phyloP scores from a whole-genome alignment of 2,329 filamentous ascomycete genomes.

The Colletotrichum simmondsii region DNA sequence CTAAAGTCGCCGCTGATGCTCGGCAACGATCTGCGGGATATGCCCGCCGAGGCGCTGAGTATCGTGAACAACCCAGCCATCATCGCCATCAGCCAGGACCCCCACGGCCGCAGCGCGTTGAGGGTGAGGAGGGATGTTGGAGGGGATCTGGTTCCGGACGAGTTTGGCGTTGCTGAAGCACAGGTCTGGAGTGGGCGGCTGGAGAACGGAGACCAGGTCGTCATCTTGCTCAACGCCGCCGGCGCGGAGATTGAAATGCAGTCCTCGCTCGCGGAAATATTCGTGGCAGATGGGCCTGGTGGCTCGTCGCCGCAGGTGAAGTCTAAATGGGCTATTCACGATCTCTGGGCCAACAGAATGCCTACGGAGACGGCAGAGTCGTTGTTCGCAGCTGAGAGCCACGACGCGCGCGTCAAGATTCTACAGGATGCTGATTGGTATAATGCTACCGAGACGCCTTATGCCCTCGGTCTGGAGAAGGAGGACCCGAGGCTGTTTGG shows the following conservation, averaged over 20 bases:
- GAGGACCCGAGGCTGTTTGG: conserved; percentile 37
- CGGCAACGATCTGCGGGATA: conserved; percentile 48
- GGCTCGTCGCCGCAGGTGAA: conserved; percentile 36
- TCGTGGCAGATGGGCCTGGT: conserved; percentile 37
- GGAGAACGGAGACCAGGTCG: conserved; percentile 36
- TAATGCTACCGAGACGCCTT: conserved; percentile 36
- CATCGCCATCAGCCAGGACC: conserved; percentile 48
- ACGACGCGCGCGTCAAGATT: conserved; percentile 17
- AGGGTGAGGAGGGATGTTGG: conserved; percentile 44
- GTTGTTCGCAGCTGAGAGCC: conserved; percentile 25
- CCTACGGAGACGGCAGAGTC: conserved; percentile 26
- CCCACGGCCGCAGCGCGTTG: conserved; percentile 41
- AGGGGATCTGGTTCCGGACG: conserved; percentile 43
- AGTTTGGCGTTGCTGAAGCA: conserved; percentile 39
- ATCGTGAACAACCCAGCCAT: conserved; percentile 39
- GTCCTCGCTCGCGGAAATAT: conserved; percentile 37
- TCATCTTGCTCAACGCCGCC: conserved; percentile 34
- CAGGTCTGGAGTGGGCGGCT: conserved; percentile 44
- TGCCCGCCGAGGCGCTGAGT: conserved; percentile 34
- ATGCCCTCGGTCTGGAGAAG: conserved; percentile 34
- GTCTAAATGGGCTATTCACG: conserved; percentile 37
- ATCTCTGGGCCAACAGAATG: conserved; percentile 38
- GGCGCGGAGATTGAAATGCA: conserved; percentile 32
- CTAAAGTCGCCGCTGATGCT: conserved; percentile 58
- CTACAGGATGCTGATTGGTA: conserved; percentile 34